Base-by-base conservation (phyloP, 2,329 filamentous ascomycete genomes). In the Cryphonectria carpinicola region DNA sequence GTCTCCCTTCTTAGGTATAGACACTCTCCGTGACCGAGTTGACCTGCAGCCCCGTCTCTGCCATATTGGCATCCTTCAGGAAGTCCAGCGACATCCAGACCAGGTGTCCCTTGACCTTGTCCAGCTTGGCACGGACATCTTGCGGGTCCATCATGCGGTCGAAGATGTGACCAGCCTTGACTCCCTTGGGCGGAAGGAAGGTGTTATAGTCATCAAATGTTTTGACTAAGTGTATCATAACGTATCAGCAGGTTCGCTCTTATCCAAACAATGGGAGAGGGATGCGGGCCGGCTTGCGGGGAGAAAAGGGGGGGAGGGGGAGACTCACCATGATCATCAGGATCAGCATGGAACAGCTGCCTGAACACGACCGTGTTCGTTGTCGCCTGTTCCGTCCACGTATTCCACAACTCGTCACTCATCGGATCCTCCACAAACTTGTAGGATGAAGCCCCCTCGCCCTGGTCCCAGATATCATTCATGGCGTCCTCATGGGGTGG, bases 21-120 rank as follows among this genome's bases (percentile, higher is more conserved):
- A 97, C 89, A 86, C 93, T 94, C 84, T 98, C 94, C 0, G 95
- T 98, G 77, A 89, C 92, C 62, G 88, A 82, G 79, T 98, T 98
- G 56, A 98, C 89, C 81, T 94, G 91, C 80, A 98, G 77, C 0
- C 95, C 95, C 76, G 88, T 89, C 83, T 98, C 95, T 0, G 95
- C 95, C 94, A 98, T 97, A 76, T 93, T 87, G 0, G 91, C 94
- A 74, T 97, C 90, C 76, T 88, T 86, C 78, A 98, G 81, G 79
- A 97, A 98, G 62, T 94, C 89, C 76, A 98, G 80, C n/a, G 94
- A 94, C 90, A 97, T 95, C 93, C 93, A 97, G 8, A 98, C 95
- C 56, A 98, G 80, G 83, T 98, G 95, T 0, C 95, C 95, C 82
- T 90, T 91, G 75, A 98, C 89, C 77, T 91, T 86, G 76, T 94